These are phyloP conservation scores for Microdochium bolleyi DNA, from an alignment of 2,329 filamentous ascomycete species.

Conservation along the genomic window DNA sequence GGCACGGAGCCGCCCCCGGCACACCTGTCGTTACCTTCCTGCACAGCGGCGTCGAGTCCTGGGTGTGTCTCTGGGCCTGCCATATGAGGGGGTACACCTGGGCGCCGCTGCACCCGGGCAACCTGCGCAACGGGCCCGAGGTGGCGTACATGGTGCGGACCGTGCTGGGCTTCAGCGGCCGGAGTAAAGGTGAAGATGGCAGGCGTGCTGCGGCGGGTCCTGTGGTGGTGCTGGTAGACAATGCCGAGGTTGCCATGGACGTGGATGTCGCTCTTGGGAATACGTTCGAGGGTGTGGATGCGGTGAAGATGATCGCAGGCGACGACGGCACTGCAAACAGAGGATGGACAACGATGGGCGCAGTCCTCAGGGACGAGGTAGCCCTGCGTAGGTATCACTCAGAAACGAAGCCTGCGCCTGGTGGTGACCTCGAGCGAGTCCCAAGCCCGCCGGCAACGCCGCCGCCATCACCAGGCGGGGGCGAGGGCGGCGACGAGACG, in stretches of 20 bases:
- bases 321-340: not conserved
- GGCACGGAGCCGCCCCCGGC: not conserved
- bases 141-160: not conserved
- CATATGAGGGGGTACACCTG: not conserved
- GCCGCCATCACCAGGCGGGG: too few relatives aligned
- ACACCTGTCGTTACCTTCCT: not conserved
- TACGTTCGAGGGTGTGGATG: not conserved
- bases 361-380: not conserved
- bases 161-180: not conserved
- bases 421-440: too few relatives aligned
- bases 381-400: not conserved
- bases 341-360: not conserved
- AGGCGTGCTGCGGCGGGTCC: not conserved
- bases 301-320: not conserved
- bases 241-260: not conserved
- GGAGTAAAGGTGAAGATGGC: not conserved
- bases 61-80: not conserved
- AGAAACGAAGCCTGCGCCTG: not conserved
- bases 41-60: not conserved
- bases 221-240: not conserved
- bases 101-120: not conserved
- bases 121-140: not conserved
- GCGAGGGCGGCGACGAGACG: not conserved
- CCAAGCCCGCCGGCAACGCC: too few relatives aligned
- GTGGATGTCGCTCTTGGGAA: not conserved